These are phyloP conservation scores for Fusarium sp. DNA, from an alignment of 2,329 filamentous ascomycete genomes.

Conservation along the genomic window DNA sequence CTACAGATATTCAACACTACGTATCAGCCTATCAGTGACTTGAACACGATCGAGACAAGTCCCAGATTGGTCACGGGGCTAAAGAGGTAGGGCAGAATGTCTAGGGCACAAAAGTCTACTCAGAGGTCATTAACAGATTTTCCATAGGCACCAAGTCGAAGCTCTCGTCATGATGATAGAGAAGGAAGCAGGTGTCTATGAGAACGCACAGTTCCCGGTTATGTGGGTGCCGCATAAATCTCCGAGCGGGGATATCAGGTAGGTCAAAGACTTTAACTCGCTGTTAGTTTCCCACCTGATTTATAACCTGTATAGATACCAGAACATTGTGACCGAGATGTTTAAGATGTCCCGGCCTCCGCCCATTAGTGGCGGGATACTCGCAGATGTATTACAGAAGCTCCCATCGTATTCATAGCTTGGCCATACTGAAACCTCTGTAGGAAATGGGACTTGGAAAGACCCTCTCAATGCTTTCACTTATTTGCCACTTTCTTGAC, in stretches of 20 bases:
- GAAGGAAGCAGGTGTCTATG: not conserved
- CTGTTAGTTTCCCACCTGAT: not conserved
- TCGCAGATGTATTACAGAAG: constrained; percentile 42
- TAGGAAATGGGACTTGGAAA: not conserved
- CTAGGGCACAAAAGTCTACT: not conserved
- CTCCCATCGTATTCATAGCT: not conserved
- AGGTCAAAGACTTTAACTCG: not conserved
- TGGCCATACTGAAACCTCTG: not conserved
- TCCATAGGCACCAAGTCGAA: not conserved
- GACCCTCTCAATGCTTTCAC: not conserved
- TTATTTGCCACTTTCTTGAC: not conserved
- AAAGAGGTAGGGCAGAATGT: not conserved
- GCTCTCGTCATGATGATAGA: constrained; percentile 6
- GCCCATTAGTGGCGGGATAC: constrained; percentile 39
- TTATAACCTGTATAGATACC: not conserved
- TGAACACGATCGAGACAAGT: not conserved
- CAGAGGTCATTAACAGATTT: not conserved
- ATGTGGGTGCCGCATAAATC: not conserved
- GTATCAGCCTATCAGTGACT: not conserved
- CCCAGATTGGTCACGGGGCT: not conserved
- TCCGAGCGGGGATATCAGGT: not conserved
- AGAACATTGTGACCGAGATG: not conserved
- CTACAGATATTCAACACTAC: not conserved
- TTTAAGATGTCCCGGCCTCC: not conserved
- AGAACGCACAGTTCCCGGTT: not conserved